Evolutionary conservation across 805 yeast species (phyloP), one percentile per base, ranked within the genome.

Genomic region (Candida glaebosa): DNA sequence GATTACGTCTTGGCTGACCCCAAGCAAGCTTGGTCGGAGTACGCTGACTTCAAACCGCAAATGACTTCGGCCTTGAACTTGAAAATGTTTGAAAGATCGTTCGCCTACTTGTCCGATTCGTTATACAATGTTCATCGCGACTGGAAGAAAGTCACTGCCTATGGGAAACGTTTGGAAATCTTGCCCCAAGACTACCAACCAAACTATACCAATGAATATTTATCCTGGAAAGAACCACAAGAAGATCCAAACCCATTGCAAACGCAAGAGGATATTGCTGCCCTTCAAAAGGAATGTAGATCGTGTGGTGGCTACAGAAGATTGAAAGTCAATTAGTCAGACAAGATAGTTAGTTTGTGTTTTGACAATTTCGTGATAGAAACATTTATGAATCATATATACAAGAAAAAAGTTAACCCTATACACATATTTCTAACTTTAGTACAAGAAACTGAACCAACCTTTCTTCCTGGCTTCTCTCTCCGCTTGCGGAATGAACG

Each of bases 401-500:
- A 24, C 28, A 24, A 24, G 28, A 8, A 24, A 8, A 12, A 24
- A 24, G 12, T 24, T 24, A 8, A 12, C 8, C 8, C 8, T 24
- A 12, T 33, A 6, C 7, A 20, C 19, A 28, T 24, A 24, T 24
- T 8, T 30, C 6, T 8, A 20, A 50, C 53, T 75, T 61, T 75
- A 75, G 50, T 76, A 78, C 41, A 78, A 65, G 60, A 76, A 78
- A 6, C 81, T 73, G 40, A 83, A 75, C 75, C 83, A 76, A 15
- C 79, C 75, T 26, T 74, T 65, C 52, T 81, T 78, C 55, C 82
- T 77, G 52, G 73, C 73, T 40, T 82, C 84, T 58, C 90, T 79
- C 51, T 81, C 83, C 20, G 72, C 80, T 46, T 71, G 75, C 19
- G 96, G 95, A 44, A 82, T 68, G 67, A 82, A 90, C 1, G 85